Base-by-base conservation (phyloP, 208 protist genomes). In the Leishmania tropica region DNA sequence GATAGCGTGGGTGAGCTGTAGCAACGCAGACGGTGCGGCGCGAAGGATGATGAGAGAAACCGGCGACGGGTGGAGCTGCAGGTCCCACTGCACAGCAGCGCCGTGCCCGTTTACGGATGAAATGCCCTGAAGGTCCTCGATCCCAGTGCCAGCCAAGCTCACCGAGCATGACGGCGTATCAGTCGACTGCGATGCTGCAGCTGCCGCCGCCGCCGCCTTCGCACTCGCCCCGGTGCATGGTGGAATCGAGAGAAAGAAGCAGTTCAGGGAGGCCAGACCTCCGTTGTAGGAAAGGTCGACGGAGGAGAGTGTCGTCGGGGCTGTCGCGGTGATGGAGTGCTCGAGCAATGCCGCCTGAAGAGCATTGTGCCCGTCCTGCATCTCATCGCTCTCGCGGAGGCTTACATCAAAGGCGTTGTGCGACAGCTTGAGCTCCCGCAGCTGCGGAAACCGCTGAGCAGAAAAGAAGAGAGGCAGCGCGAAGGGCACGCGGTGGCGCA, bases 371-470 rank as follows among this genome's bases (percentile, higher is more conserved):
- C 72, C 48, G 11, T 75, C 85, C 56, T 96, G 90, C 81, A 93
- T 89, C 28, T 76, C 70, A 60, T 95, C 89, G 68, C 87, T 93
- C 58, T 93, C 90, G 19, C 78, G 84, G n/a, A 91, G 76, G 28
- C 76, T 92, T 11, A 87, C 76, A 21, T 68, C 51, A 2, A 97
- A 81, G 64, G 82, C 80, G 80, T 97, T 97, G 81, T 96, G 86
- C 10, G 90, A 91, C 5, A 96, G 62, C 68, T 94, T 80, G 48
- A 96, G 70, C 53, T 92, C 85, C 17, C 67, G 76, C n/a, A 94
- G 80, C 42, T 83, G 83, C 2, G 90, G 88, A 78, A 96, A 94
- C 7, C 79, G 84, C n/a, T 74, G 70, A 37, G 81, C 81, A 47
- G 85, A 75, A 80, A 96, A 96, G 53, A 94, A 94, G 53, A 96